These are phyloP conservation scores for Plasmodium adleri DNA, from an alignment of 169 alveolate genomes.

Conservation along the genomic window DNA sequence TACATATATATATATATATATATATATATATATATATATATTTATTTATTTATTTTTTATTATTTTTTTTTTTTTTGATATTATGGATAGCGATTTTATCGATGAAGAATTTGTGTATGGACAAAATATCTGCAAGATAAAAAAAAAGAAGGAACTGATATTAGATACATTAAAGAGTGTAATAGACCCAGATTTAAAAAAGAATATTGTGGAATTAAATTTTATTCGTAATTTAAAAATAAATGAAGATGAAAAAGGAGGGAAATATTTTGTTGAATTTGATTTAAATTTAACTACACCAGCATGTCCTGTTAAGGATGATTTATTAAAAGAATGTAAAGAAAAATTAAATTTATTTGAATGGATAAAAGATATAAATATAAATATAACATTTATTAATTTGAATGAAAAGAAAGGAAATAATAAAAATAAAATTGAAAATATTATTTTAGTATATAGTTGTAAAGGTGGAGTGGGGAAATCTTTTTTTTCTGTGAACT, in stretches of 20 bases:
- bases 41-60: neutral
- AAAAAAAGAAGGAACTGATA: slow-evolving; percentile 68
- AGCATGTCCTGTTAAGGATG: slow-evolving; percentile 87
- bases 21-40: neutral
- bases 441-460: slow-evolving; percentile 94
- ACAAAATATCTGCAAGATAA: slow-evolving; percentile 39
- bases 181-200: slow-evolving; percentile 87
- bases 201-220: slow-evolving; percentile 85
- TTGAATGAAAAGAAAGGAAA: slow-evolving; percentile 18
- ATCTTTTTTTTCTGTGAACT: slow-evolving; percentile 90
- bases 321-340: slow-evolving; percentile 78
- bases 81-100: slow-evolving; percentile 64
- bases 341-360: slow-evolving; percentile 56
- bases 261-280: slow-evolving; percentile 77
- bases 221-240: slow-evolving; percentile 84
- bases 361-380: slow-evolving; percentile 81
- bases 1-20: neutral
- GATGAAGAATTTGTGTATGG: slow-evolving; percentile 74
- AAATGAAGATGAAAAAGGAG: slow-evolving; percentile 44
- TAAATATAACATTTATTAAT: slow-evolving; percentile 42
- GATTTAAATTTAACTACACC: slow-evolving; percentile 88
- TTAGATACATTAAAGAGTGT: slow-evolving; percentile 77
- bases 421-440: slow-evolving; percentile 53
- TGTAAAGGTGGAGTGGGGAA: slow-evolving; percentile 99
- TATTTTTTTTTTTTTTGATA: neutral